These are phyloP conservation scores for Darksidea phi DNA, from an alignment of 495 filamentous ascomycete species.

Conservation along the genomic window DNA sequence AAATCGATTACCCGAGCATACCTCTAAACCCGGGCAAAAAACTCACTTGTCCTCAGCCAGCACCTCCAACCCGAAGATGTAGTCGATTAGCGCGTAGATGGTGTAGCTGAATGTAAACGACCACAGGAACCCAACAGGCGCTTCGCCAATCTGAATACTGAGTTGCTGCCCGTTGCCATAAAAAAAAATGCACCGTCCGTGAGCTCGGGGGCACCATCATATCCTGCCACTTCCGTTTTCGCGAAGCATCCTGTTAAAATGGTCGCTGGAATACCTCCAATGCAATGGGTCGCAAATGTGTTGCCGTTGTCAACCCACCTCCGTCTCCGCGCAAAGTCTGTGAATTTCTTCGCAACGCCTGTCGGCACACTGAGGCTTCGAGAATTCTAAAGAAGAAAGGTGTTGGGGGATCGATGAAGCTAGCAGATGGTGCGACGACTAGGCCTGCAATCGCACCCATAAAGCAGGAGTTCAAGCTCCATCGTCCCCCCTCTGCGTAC, in stretches of 20 bases:
- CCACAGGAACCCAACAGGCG: constrained; percentile 46
- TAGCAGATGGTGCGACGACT: constrained; percentile 51
- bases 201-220: constrained; percentile 46
- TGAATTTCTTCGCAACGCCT: constrained; percentile 53
- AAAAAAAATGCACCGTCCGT: constrained; percentile 43
- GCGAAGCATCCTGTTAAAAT: constrained; percentile 46
- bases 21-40: background rate
- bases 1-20: constrained; percentile 32
- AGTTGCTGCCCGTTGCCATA: constrained; percentile 37
- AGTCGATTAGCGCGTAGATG: constrained; percentile 34
- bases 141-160: constrained; percentile 43
- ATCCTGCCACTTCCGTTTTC: constrained; percentile 45
- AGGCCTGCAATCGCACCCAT: constrained; percentile 53
- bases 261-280: constrained; percentile 47
- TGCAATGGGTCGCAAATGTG: constrained; percentile 50
- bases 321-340: constrained; percentile 41
- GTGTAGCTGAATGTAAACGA: constrained; percentile 37
- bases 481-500: constrained; percentile 49
- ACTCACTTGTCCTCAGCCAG: constrained; percentile 34
- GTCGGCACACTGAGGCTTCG: constrained; percentile 48
- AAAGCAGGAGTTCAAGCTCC: constrained; percentile 51
- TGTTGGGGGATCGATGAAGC: constrained; percentile 49
- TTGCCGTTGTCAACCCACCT: constrained; percentile 51
- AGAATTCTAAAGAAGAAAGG: constrained; percentile 49
- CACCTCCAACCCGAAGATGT: constrained; percentile 34